Conservation (phyloP, 2,329 filamentous ascomycete species). For the Hawksworthiomyces lignivorus region DNA sequence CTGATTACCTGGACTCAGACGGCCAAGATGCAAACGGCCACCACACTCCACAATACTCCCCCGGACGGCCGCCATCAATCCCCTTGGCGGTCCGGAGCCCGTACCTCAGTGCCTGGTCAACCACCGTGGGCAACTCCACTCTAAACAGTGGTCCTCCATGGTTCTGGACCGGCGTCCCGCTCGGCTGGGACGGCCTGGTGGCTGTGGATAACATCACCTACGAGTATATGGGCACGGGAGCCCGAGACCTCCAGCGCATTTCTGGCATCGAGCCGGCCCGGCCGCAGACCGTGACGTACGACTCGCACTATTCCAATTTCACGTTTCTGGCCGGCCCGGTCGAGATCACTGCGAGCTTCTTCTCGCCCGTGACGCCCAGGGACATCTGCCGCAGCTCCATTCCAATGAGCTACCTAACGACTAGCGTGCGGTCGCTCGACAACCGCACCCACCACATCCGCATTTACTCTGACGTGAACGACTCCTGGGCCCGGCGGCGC, state of each 20-base stretch:
- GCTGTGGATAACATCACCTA: conserved; percentile 25
- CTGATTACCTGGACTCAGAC: conserved; percentile 4
- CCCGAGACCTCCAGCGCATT: conserved; percentile 30
- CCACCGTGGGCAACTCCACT: conserved; percentile 57
- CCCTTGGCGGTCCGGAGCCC: conserved; percentile 46
- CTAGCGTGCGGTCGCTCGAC: conserved; percentile 56
- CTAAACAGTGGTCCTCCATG: conserved; percentile 64
- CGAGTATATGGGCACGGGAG: conserved; percentile 33
- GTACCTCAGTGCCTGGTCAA: conserved; percentile 48
- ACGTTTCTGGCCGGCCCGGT: conserved; percentile 22
- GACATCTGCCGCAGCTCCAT: conserved; percentile 70
- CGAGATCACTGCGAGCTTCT: conserved; percentile 38
- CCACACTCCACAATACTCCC: conserved; percentile 7
- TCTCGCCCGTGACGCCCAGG: conserved; percentile 68
- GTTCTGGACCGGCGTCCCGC: conserved; percentile 14
- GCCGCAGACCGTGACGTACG: conserved; percentile 14
- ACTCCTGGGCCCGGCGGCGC: conserved; percentile 70
- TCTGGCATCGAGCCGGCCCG: conserved; percentile 15
- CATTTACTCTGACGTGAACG: conserved; percentile 58
- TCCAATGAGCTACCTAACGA: conserved; percentile 65
- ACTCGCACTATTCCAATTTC: conserved; percentile 18
- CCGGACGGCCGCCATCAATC: conserved; percentile 37
- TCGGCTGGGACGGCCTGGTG: conserved; percentile 16
- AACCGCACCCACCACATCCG: conserved; percentile 35
- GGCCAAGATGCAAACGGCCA: conserved; percentile 9